phyloP scores from a whole-genome alignment of 345 rosid species.

The Eucalyptus caleyi region DNA sequence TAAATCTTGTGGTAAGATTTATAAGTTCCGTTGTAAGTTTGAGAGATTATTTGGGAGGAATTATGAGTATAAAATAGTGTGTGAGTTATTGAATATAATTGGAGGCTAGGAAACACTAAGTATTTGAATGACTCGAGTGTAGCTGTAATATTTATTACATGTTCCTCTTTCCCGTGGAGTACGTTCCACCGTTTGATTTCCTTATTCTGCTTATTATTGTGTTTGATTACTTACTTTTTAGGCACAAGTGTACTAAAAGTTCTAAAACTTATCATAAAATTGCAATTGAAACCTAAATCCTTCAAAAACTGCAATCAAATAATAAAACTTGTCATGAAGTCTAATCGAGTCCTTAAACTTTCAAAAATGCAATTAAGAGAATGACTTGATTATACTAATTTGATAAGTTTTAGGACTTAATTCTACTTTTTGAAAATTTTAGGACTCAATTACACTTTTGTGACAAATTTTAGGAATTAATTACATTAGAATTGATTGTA shows the following conservation, averaged over 20 bases:
- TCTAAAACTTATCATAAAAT: background rate
- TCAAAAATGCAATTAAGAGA: no score
- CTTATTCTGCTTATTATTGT: background rate
- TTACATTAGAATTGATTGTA: no score
- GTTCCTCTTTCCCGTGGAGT: background rate
- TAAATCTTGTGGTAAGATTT: background rate
- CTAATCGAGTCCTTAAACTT: background rate
- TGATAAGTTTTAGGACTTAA: no score
- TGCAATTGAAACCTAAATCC: background rate
- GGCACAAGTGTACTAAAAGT: background rate
- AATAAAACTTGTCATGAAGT: no score
- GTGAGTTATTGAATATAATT: background rate
- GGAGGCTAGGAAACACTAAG: accelerated
- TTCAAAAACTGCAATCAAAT: no score
- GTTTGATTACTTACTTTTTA: background rate
- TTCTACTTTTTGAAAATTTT: no score
- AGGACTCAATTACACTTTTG: background rate
- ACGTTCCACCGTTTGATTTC: background rate
- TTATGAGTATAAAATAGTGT: background rate
- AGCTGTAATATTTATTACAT: background rate
- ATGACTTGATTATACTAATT: no score
- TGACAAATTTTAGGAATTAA: no score
- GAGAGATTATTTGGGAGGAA: background rate
- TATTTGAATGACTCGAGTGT: background rate
- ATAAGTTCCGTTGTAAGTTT: background rate